phyloP scores from a whole-genome alignment of 495 filamentous ascomycete genomes.

The Trichoderma gamsii region DNA sequence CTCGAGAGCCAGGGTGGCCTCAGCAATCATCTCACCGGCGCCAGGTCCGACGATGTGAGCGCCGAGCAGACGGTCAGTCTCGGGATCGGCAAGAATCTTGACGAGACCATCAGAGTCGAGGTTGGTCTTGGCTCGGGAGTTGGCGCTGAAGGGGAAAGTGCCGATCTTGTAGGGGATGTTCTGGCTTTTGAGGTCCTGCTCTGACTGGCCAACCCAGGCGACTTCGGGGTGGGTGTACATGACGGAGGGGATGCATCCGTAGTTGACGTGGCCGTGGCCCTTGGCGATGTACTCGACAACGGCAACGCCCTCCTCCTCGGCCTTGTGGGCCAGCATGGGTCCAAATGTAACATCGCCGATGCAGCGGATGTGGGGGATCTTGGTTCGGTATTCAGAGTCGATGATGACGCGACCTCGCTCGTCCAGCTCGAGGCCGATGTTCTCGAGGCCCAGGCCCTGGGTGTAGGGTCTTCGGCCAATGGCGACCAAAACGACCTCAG shows the following conservation, averaged over 20 bases:
- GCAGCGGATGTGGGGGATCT: constrained; percentile 91
- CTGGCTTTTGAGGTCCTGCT: constrained; percentile 87
- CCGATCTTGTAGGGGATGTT: constrained; percentile 87
- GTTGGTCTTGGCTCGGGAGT: constrained; percentile 98
- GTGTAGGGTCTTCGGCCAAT: constrained; percentile 97
- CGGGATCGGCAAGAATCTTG: constrained; percentile 93
- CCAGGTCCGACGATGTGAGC: constrained; percentile 94
- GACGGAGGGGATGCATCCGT: constrained; percentile 92
- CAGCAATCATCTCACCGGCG: constrained; percentile 98
- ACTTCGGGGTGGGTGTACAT: constrained; percentile 99
- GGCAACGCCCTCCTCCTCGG: constrained; percentile 94
- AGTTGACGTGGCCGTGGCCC: constrained; percentile 97
- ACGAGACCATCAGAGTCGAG: constrained; percentile 93
- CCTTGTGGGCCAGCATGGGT: constrained; percentile 99
- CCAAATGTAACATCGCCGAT: constrained; percentile 97
- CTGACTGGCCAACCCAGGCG: constrained; percentile 96
- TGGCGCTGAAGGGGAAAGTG: constrained; percentile 94
- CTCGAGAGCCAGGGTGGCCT: constrained; percentile 91
- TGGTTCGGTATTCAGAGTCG: constrained; percentile 97
- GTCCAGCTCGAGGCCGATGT: constrained; percentile 89
- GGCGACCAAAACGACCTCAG: constrained; percentile 93
- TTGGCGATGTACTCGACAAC: constrained; percentile 95
- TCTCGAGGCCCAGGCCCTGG: constrained; percentile 82
- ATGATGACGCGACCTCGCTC: constrained; percentile 91
- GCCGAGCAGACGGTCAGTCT: constrained; percentile 92